Evolutionary conservation across 208 protist genomes (phyloP).

Genomic region (Wallacemonas sp.): DNA sequence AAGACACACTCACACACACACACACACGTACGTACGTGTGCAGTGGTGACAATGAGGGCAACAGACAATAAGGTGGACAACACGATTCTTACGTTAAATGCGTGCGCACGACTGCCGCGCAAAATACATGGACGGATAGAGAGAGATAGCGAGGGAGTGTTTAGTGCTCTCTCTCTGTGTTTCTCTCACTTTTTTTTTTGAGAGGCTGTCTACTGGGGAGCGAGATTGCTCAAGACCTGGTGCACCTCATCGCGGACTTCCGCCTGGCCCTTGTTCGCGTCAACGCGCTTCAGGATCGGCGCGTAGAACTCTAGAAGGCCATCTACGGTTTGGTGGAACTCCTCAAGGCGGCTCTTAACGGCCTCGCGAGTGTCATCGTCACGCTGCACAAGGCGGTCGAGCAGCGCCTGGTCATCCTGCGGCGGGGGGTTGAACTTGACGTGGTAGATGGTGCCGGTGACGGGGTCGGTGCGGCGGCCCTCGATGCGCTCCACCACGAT

Average conservation of each 20-base stretch:
- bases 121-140: too few relatives aligned
- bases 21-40: too few relatives aligned
- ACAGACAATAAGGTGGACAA: too few relatives aligned
- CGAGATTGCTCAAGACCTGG: constrained; percentile 24
- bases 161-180: background rate
- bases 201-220: constrained; percentile 8
- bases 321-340: constrained; percentile 71
- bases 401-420: constrained; percentile 54
- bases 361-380: constrained; percentile 78
- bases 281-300: constrained; percentile 43
- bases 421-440: constrained; percentile 89
- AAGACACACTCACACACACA: too few relatives aligned
- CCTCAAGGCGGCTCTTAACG: constrained; percentile 63
- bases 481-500: constrained; percentile 78
- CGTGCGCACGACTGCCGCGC: too few relatives aligned
- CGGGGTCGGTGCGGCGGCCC: constrained; percentile 84
- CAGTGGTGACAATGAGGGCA: too few relatives aligned
- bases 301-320: constrained; percentile 68
- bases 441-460: constrained; percentile 86
- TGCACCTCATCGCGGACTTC: constrained; percentile 50
- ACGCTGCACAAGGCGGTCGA: constrained; percentile 83
- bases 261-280: constrained; percentile 45
- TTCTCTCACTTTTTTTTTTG: background rate
- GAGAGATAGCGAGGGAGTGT: too few relatives aligned
- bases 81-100: too few relatives aligned